Evolutionary conservation across 768 basidiomycete species (phyloP), one percentile per base, ranked within the genome.

Genomic region (Amanita exitialis): DNA sequence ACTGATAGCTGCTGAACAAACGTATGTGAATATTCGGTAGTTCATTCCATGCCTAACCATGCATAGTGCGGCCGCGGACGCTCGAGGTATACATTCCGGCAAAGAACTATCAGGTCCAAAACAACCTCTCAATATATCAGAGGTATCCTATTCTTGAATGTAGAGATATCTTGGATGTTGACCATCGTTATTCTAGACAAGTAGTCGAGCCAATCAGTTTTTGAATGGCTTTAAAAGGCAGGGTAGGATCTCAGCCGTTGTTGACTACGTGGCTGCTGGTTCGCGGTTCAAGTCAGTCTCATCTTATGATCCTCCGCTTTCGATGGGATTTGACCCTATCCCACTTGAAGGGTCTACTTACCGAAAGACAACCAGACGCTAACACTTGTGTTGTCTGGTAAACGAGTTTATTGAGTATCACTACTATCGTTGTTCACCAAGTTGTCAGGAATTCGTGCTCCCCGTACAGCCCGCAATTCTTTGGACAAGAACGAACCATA

Each of bases 351-450:
- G 62, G 75, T 99, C 20, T 78, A 82, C 60, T 73, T 93, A 32
- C 89, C 90, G 0, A 92, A 88, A 64, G 93, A 96, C 59, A 95
- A 95, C 64, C 90, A 93, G 64, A 88, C 85, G 36, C 67, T 97
- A 52, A 99, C 96, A 0, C 71, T 99, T 47, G 96, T 98, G 1
- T 80, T 98, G 21, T 82, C 84, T 51, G 92, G 89, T 83, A 62
- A 56, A 67, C 54, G 23, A 25, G 44, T 7, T 18, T 23, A 37
- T 32, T 10, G n/a, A n/a, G 27, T 6, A 28, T 53, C 41, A n/a
- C 35, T 39, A 42, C 25, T 43, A 5, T 37, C 39, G 20, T 51
- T 16, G 10, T 43, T 49, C 44, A 47, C 27, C 34, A n/a, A 23
- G 34, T 55, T 46, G 36, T 8, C 43, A 89, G 89, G 92, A 47